Conservation (phyloP, 1,284 basidiomycete species). For the Pseudozyma flocculosa region DNA sequence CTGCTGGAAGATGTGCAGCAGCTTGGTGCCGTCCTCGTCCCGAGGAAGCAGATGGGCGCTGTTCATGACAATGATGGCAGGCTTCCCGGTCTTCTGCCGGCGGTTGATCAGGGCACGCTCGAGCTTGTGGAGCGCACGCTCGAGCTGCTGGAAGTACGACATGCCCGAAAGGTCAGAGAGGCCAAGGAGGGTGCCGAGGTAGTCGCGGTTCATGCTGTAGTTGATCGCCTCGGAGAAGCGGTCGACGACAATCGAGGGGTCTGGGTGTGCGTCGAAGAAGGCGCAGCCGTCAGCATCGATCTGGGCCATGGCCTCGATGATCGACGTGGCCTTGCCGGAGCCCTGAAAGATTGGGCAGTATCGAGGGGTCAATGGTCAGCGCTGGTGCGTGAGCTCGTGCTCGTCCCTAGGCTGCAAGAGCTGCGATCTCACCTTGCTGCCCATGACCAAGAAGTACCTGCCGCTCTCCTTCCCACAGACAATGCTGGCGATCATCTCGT, state of each 20-base stretch:
- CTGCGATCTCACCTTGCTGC: constrained; percentile 41
- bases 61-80: constrained; percentile 54
- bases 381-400: neutral
- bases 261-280: constrained; percentile 50
- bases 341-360: too few relatives aligned
- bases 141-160: constrained; percentile 45
- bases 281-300: constrained; percentile 50
- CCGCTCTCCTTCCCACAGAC: constrained; percentile 46
- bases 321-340: constrained; percentile 43
- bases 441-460: constrained; percentile 50
- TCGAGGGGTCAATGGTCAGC: too few relatives aligned
- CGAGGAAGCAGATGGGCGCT: constrained; percentile 42
- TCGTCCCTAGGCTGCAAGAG: neutral
- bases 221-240: constrained; percentile 52
- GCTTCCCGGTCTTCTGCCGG: constrained; percentile 37
- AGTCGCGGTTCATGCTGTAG: constrained; percentile 50
- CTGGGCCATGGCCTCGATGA: constrained; percentile 50
- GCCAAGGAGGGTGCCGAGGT: constrained; percentile 50
- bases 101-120: constrained; percentile 45
- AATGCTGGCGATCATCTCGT: constrained; percentile 48
- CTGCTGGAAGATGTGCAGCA: constrained; percentile 52
- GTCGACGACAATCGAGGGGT: constrained; percentile 46
- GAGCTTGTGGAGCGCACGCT: constrained; percentile 51
- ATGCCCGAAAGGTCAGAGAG: constrained; percentile 49
- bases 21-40: constrained; percentile 46